phyloP scores from a whole-genome alignment of 1,284 basidiomycete genomes.

The Marasmius sp. region DNA sequence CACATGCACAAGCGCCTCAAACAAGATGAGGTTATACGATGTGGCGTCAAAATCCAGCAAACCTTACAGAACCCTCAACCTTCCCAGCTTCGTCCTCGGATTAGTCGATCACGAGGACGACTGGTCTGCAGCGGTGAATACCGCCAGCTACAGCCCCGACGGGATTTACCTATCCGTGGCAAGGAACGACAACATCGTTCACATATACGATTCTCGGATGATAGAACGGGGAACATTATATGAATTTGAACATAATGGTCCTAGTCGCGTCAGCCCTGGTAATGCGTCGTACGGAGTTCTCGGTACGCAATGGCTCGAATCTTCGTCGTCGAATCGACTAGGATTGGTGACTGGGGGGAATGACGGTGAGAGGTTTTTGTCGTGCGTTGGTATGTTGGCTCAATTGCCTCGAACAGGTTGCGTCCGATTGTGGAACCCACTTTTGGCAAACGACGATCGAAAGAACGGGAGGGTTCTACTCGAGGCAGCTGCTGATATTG shows the following conservation, averaged over 20 bases:
- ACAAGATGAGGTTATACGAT: conserved; percentile 56
- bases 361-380: conserved; percentile 48
- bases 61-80: conserved; percentile 24
- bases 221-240: conserved; percentile 44
- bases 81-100: conserved; percentile 15
- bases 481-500: conserved; percentile 54
- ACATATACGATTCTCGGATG: conserved; percentile 65
- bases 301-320: conserved; percentile 56
- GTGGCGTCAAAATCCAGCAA: conserved; percentile 31
- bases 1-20: conserved; percentile 35
- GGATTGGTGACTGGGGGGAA: conserved; percentile 61
- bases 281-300: conserved; percentile 50
- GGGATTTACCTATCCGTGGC: conserved; percentile 58
- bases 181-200: conserved; percentile 56
- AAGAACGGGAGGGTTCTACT: conserved; percentile 51
- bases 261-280: conserved; percentile 29
- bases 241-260: conserved; percentile 45
- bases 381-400: conserved; percentile 5
- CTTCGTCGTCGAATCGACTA: conserved; percentile 30
- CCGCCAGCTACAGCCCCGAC: conserved; percentile 57
- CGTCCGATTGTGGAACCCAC: conserved; percentile 65
- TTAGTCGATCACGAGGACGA: conserved; percentile 28
- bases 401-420: conserved; percentile 44
- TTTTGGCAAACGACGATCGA: conserved; percentile 32
- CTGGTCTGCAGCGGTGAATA: conserved; percentile 38